phyloP scores from a whole-genome alignment of 2,329 filamentous ascomycete species.

The Talaromyces sp. region DNA sequence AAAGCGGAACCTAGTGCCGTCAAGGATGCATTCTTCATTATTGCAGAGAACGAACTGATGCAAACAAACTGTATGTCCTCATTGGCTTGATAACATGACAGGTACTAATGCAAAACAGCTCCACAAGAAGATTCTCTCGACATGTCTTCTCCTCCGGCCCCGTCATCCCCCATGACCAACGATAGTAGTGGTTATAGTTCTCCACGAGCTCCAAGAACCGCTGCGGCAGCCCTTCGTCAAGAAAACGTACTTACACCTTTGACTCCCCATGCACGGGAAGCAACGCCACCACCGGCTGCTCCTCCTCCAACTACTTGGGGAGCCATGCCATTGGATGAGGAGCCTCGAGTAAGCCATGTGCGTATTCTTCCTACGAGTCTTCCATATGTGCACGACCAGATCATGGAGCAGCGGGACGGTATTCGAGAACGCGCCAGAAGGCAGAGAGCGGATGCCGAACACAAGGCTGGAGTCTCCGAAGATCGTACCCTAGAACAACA shows the following conservation, averaged over 20 bases:
- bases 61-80: constrained; percentile 75
- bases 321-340: constrained; percentile 36
- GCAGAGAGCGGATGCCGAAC: constrained; percentile 44
- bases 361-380: constrained; percentile 88
- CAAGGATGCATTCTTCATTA: constrained; percentile 98
- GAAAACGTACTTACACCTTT: constrained; percentile 21
- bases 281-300: constrained; percentile 26
- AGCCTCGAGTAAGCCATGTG: constrained; percentile 73
- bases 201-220: constrained; percentile 22
- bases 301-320: constrained; percentile 24
- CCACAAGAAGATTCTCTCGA: constrained; percentile 35
- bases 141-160: constrained; percentile 14
- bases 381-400: constrained; percentile 84
- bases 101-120: constrained; percentile 24
- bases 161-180: constrained; percentile 31
- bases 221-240: constrained; percentile 22
- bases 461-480: constrained; percentile 20
- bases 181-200: constrained; percentile 22
- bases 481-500: constrained; percentile 62
- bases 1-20: constrained; percentile 94
- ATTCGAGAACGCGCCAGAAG: constrained; percentile 34
- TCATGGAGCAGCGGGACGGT: constrained; percentile 61
- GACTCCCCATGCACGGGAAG: constrained; percentile 25
- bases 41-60: constrained; percentile 97
- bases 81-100: constrained; percentile 17